Percentiles rank a stretch among this genome's conserved stretches.
Evolutionary conservation across 495 filamentous ascomycete genomes (phyloP).

Genomic region (Aspergillus avenaceus): DNA sequence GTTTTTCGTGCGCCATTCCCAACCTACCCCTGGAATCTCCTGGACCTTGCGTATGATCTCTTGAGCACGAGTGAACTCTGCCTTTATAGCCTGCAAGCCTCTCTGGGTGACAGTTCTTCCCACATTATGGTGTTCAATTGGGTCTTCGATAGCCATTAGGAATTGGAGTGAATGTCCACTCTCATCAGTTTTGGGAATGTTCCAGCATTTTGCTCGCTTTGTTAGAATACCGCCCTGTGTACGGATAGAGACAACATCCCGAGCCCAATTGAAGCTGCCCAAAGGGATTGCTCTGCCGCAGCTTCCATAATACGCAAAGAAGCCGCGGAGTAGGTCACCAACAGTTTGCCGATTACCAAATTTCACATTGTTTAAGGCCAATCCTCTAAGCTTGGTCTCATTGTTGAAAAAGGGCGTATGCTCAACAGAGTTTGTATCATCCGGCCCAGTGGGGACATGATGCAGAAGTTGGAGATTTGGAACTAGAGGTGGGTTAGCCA

Average conservation of each 20-base stretch:
- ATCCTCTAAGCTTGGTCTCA: slow-evolving; percentile 54
- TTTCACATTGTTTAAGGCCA: slow-evolving; percentile 46
- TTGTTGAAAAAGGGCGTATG: slow-evolving; percentile 66
- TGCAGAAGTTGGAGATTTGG: slow-evolving; percentile 64
- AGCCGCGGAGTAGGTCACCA: slow-evolving; percentile 64
- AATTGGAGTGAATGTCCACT: slow-evolving; percentile 73
- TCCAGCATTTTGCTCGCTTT: slow-evolving; percentile 76
- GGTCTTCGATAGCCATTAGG: slow-evolving; percentile 82
- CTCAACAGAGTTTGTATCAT: slow-evolving; percentile 43
- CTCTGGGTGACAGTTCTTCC: slow-evolving; percentile 73
- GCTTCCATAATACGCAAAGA: slow-evolving; percentile 78
- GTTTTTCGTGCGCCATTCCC: slow-evolving; percentile 8
- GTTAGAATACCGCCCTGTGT: slow-evolving; percentile 61
- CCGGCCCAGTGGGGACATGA: slow-evolving; percentile 7
- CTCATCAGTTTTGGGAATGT: slow-evolving; percentile 52
- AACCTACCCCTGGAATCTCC: slow-evolving; percentile 8
- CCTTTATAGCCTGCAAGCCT: slow-evolving; percentile 69
- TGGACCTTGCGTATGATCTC: slow-evolving; percentile 46
- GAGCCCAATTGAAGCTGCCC: slow-evolving; percentile 64
- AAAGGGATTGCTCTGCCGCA: slow-evolving; percentile 35
- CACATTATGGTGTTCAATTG: slow-evolving; percentile 82
- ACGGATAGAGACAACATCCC: slow-evolving; percentile 66
- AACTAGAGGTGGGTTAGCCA: slow-evolving; percentile 70
- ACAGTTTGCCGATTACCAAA: slow-evolving; percentile 58
- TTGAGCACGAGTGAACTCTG: slow-evolving; percentile 75